phyloP scores from a whole-genome alignment of 441 rosid species.

The Jatropha podagrica region DNA sequence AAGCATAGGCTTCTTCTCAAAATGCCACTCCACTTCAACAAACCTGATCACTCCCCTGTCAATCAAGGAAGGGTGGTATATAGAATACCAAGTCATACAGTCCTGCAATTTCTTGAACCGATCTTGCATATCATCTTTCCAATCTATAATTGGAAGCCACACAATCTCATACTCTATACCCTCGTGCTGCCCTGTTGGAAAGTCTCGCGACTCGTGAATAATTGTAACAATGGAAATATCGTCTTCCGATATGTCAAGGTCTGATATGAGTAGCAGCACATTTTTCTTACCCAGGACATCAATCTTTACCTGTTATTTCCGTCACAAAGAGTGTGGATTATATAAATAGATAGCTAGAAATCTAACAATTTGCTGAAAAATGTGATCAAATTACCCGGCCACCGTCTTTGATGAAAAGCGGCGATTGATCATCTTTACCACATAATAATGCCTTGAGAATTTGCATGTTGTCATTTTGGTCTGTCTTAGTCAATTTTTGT shows the following conservation, averaged over 20 bases:
- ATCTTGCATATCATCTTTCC: slow-evolving; percentile 38
- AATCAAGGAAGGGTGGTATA: slow-evolving; percentile 53
- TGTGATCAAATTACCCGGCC: no score
- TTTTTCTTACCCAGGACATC: slow-evolving; percentile 38
- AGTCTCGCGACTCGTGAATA: slow-evolving; percentile 49
- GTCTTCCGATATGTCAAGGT: slow-evolving; percentile 51
- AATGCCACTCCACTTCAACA: slow-evolving; percentile 57
- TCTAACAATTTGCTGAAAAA: no score
- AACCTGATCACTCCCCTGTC: slow-evolving; percentile 55
- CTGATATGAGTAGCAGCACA: slow-evolving; percentile 70
- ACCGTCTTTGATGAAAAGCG: no score
- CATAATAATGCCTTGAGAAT: no score
- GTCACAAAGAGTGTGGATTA: no score
- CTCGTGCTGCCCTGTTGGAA: slow-evolving; percentile 28
- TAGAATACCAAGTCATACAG: slow-evolving; percentile 69
- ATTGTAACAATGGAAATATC: slow-evolving; percentile 63
- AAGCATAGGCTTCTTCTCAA: slow-evolving; percentile 63
- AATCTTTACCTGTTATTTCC: no score
- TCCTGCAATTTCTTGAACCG: slow-evolving; percentile 44
- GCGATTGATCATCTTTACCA: no score
- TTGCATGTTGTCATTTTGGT: no score
- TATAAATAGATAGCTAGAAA: no score
- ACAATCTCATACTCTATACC: slow-evolving; percentile 59
- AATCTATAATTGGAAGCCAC: slow-evolving; percentile 72
- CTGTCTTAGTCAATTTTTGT: no score